Evolutionary conservation across 2,329 filamentous ascomycete genomes (phyloP).

Genomic region (Fusarium staphyleae): DNA sequence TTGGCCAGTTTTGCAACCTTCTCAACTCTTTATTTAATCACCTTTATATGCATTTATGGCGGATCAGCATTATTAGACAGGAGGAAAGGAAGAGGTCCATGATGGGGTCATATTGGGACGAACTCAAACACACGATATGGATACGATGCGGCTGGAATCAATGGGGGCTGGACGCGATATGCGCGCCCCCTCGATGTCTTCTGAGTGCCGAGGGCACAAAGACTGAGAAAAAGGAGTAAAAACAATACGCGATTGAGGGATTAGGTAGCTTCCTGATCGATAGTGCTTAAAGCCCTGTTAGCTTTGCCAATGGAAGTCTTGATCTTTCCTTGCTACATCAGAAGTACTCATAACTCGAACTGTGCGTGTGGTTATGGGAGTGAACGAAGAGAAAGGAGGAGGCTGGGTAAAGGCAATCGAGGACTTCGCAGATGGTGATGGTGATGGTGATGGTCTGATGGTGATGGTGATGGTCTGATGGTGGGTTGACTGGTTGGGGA

Average conservation of each 20-base stretch:
- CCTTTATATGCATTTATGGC: conserved; percentile 27
- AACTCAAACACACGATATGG: conserved; percentile 19
- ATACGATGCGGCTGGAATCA: conserved; percentile 36
- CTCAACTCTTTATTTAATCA: conserved; percentile 42
- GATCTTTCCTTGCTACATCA: conserved; percentile 37
- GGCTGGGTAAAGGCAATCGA: not conserved
- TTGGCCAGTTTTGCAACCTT: conserved; percentile 37
- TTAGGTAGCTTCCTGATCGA: conserved; percentile 41
- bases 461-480: too few relatives aligned
- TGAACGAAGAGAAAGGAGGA: not conserved
- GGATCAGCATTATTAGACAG: conserved; percentile 36
- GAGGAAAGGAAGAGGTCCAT: conserved; percentile 25
- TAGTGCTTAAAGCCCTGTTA: conserved; percentile 27
- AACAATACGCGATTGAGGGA: conserved; percentile 31
- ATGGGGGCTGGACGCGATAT: conserved; percentile 21
- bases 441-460: too few relatives aligned
- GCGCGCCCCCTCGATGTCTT: conserved; percentile 25
- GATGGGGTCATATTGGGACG: conserved; percentile 26
- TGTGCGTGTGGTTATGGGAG: not conserved
- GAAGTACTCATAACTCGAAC: conserved; percentile 1
- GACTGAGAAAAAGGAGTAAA: conserved; percentile 38
- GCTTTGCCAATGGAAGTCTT: conserved; percentile 42
- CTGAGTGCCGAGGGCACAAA: conserved; percentile 31
- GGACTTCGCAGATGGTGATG: not conserved
- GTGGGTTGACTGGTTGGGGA: conserved; percentile 2